Conservation (phyloP, 163 green algal species). For the Chlorella variabilis region DNA sequence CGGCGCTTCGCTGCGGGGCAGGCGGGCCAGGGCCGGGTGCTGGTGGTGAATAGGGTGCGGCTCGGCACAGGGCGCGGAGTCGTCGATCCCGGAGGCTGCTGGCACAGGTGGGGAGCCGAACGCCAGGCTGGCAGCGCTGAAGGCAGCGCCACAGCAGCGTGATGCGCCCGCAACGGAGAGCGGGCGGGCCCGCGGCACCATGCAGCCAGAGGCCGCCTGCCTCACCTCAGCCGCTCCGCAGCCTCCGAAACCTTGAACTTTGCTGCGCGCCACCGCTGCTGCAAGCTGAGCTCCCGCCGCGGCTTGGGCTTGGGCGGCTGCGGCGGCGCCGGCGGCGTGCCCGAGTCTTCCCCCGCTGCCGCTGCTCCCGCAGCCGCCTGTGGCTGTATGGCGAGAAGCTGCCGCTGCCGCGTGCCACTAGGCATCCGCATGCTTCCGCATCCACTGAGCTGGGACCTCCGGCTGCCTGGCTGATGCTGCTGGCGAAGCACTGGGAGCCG, state of each 20-base stretch:
- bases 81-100: no score
- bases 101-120: no score
- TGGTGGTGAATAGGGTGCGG: no score
- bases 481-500: not conserved
- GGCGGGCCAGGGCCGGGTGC: not conserved
- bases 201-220: not conserved
- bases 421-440: not conserved
- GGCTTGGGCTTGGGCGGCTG: not conserved
- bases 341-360: not conserved
- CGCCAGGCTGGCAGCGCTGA: no score
- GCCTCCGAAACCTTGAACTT: conserved; percentile 28
- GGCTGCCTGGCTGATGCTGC: not conserved
- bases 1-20: conserved; percentile 32
- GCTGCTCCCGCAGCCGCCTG: not conserved
- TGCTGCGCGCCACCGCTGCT: conserved; percentile 40
- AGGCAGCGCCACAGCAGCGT: no score
- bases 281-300: conserved; percentile 19
- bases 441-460: not conserved
- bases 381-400: not conserved
- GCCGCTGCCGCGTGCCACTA: not conserved
- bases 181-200: no score
- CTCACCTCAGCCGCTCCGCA: conserved; percentile 23
- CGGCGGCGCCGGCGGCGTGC: not conserved
- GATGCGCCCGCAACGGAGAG: no score
- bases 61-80: no score